Percentiles rank a stretch among this genome's conserved stretches.
These are phyloP conservation scores for Clitopilus passeckerianus DNA, from an alignment of 768 basidiomycete species.

Conservation along the genomic window DNA sequence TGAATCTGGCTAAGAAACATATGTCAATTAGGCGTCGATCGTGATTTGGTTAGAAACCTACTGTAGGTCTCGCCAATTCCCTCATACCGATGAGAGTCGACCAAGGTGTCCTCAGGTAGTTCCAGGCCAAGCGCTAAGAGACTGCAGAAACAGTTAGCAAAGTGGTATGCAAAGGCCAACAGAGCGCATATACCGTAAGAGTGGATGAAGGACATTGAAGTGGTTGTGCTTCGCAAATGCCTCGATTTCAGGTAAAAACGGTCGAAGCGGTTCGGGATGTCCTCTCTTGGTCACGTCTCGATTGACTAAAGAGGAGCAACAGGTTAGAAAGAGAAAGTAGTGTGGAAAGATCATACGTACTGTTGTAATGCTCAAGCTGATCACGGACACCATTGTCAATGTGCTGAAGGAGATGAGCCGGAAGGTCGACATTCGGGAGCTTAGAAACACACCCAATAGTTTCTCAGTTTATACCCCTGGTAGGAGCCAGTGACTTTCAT, in stretches of 20 bases:
- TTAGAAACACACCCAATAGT: constrained; percentile 13
- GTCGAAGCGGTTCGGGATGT: constrained; percentile 31
- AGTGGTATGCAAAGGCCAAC: not conserved
- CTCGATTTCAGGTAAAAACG: constrained; percentile 29
- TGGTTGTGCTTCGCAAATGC: constrained; percentile 31
- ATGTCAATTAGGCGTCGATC: not conserved
- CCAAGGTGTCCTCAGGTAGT: constrained; percentile 39
- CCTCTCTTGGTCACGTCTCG: constrained; percentile 23
- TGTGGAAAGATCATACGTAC: constrained; percentile 25
- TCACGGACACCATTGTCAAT: constrained; percentile 60
- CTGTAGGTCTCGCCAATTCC: constrained; percentile 31
- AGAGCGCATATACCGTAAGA: constrained; percentile 24
- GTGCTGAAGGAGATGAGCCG: constrained; percentile 29
- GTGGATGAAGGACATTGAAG: constrained; percentile 26
- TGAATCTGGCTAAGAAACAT: constrained; percentile 21
- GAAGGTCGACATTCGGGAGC: not conserved
- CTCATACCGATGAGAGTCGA: constrained; percentile 32
- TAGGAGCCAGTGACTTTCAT: constrained; percentile 37
- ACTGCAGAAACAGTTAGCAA: not conserved
- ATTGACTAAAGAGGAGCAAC: constrained; percentile 20
- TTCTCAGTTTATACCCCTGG: constrained; percentile 27
- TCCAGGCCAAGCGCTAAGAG: constrained; percentile 40
- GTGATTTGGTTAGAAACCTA: constrained; percentile 7
- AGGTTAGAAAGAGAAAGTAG: not conserved
- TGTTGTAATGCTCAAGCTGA: constrained; percentile 60